Base-by-base conservation (phyloP, 805 yeast genomes). In the Candida succiphila region DNA sequence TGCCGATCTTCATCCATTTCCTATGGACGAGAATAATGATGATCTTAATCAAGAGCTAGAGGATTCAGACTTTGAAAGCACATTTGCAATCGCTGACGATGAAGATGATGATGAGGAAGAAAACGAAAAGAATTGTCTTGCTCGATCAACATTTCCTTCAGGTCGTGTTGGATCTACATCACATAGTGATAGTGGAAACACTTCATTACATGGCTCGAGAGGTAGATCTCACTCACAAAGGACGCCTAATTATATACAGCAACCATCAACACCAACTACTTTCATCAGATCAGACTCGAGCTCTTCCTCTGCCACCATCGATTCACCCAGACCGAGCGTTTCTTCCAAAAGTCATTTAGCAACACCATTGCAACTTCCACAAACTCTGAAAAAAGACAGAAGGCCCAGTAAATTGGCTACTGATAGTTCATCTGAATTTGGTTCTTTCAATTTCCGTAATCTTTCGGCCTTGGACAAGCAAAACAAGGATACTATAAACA, bases 381-480 rank as follows among this genome's bases (percentile, higher is more conserved):
- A 21, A 21, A 21, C 10, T 21, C 23, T 10, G 23, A 60, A 73
- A 45, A 64, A 84, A 31, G 95, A 84, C 42, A 67, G 89, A 37
- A 63, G 92, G 32, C 75, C 85, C 3, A 73, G 84, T 41, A 69
- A 84, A 43, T 54, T 85, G 39, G 34, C 25, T 7, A 51, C 44
- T 34, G 80, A 79, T 33, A 89, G 81, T 36, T 61, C 66, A 7
- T 62, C 72, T 7, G 89, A 89, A 47, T 92, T 92, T 68, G 99
- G 99, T 0, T 79, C 92, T 4, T 92, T 92, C 56, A 79, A 84
- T 38, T 92, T 84, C 58, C 68, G 96, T 43, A 92, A 92, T 52
- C 60, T 92, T 40, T 78, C 89, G 4, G 92, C 92, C 5, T 67
- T 94, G 36, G 97, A 92, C 45, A 83, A 82, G 46, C 96, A 95